These are phyloP conservation scores for Hortiboletus flavorubellus DNA, from an alignment of 768 basidiomycete genomes.

Conservation along the genomic window DNA sequence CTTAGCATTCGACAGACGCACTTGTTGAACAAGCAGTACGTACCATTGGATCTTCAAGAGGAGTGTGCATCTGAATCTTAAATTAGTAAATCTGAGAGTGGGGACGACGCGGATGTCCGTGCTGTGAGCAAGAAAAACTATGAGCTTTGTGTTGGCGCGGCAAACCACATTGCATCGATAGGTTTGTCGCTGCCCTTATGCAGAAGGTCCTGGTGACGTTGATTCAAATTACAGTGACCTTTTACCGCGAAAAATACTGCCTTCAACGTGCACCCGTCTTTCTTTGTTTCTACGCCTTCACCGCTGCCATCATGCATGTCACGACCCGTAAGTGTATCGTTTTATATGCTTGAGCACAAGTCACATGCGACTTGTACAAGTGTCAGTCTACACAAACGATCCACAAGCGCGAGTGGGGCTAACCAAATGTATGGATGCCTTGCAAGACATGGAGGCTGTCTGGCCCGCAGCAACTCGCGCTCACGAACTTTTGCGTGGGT, in stretches of 20 bases:
- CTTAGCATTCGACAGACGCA: conserved; percentile 28
- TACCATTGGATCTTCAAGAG: neutral
- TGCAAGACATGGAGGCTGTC: conserved; percentile 60
- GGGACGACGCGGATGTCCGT: conserved; percentile 52
- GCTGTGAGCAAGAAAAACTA: conserved; percentile 60
- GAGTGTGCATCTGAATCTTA: neutral
- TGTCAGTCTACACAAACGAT: conserved; percentile 61
- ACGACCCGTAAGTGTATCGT: conserved; percentile 52
- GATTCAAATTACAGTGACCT: conserved; percentile 37
- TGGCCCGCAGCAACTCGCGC: conserved; percentile 81
- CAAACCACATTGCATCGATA: conserved; percentile 75
- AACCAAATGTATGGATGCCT: conserved; percentile 60
- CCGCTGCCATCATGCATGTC: conserved; percentile 77
- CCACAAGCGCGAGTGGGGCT: conserved; percentile 68
- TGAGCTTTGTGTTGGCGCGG: conserved; percentile 70
- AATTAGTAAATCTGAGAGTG: conserved; percentile 35
- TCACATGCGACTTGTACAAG: conserved; percentile 33
- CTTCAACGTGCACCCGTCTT: conserved; percentile 64
- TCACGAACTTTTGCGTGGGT: conserved; percentile 65
- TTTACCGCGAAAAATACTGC: conserved; percentile 62
- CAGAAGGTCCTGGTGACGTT: neutral
- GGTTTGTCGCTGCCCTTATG: conserved; percentile 35
- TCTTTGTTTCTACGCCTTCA: conserved; percentile 76
- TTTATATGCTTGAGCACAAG: neutral
- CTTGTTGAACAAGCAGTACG: conserved; percentile 38